Evolutionary conservation across 257 asterid species (phyloP).

Genomic region (Cordia subcordata): DNA sequence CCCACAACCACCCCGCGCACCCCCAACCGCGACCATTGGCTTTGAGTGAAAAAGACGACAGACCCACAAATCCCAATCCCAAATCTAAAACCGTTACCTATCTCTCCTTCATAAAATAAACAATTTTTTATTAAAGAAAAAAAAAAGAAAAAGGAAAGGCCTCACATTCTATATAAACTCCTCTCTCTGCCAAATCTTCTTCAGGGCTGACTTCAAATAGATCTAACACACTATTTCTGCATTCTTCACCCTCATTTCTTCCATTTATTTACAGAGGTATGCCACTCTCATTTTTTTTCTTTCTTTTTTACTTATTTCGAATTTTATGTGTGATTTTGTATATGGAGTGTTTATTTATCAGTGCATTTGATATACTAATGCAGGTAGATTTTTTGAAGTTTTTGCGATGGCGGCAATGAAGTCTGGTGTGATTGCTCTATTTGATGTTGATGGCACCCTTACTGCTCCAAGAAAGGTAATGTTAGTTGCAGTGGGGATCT

Average conservation of each 20-base stretch:
- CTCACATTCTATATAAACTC: background rate
- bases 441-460: slow-evolving; percentile 96
- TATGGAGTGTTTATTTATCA: background rate
- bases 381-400: background rate
- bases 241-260: background rate
- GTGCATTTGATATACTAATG: background rate
- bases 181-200: background rate
- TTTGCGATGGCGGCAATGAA: slow-evolving; percentile 45
- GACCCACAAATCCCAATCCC: background rate
- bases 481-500: no score
- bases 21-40: no score
- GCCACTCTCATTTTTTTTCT: background rate
- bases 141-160: no score
- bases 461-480: slow-evolving; percentile 88
- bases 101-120: no score
- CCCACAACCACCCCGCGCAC: no score
- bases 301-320: no score
- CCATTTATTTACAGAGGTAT: slow-evolving; percentile 1
- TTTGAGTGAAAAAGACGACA: slow-evolving; percentile 6
- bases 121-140: no score
- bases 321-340: background rate
- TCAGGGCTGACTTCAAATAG: background rate
- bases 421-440: slow-evolving; percentile 81
- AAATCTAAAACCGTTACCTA: background rate
- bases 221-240: background rate